Base-by-base conservation (phyloP, 768 basidiomycete species). In the Amanita inopinata region DNA sequence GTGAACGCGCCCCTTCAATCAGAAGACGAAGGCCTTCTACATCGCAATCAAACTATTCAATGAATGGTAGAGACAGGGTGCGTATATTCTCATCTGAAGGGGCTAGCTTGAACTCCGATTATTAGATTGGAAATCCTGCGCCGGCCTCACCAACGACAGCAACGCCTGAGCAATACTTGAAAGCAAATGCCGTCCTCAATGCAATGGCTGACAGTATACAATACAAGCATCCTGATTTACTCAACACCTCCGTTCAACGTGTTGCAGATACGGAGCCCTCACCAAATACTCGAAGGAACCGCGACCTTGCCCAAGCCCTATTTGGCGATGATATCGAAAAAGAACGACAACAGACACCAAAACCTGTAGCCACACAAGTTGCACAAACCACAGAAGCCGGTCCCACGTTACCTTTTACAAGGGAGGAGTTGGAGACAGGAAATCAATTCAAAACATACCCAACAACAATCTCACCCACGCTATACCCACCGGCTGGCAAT, bases 11-110 rank as follows among this genome's bases (percentile, higher is more conserved):
- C 0, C 78, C 76, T 40, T 87, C 85, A 2, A 42, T 85, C 50
- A 70, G 85, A 43, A 75, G 77, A 48, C 72, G 87, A 38, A 70
- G 85, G 28, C 84, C 83, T 8, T 88, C 85, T 1, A 85, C 82
- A 10, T 85, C 86, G n/a, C 84, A 87, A 59, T 83, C 84, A 8
- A 81, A 76, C 52, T 81, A 85, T 53, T 80, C 79, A 0, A 61
- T 61, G 33, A 70, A 64, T 41, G 74, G 71, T n/a, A 67, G 72
- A 31, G 78, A 69, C 39, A 56, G 61, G 51, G 45, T 48, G 49
- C 52, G 52, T 38, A 5, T 39, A 44, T 40, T 45, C 43, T 14
- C 32, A 30, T 33, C 23, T 46, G 19, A 40, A 40, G 27, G 38
- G 46, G 38, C 46, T 46, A 39, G 48, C 32, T 41, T 33, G 15